phyloP scores from a whole-genome alignment of 352 stramenopile species.

The Pythium pyrilobum region DNA sequence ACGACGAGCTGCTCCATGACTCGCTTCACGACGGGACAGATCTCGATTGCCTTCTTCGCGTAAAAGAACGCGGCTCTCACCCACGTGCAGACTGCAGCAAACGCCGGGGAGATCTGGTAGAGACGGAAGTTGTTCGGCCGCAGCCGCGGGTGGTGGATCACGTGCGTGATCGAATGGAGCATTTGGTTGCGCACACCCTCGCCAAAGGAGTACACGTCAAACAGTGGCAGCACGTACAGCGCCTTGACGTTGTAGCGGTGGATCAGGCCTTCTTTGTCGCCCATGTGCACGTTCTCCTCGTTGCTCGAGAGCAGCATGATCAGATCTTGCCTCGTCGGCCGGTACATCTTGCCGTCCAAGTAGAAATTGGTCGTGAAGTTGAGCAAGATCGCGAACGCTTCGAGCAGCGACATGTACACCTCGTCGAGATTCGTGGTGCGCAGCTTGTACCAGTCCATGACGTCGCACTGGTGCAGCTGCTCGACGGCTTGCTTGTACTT shows the following conservation, averaged over 20 bases:
- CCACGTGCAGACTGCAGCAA: slow-evolving; percentile 58
- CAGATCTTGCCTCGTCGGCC: slow-evolving; percentile 52
- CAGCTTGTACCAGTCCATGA: slow-evolving; percentile 75
- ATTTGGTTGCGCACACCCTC: slow-evolving; percentile 55
- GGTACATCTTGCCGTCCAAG: slow-evolving; percentile 31
- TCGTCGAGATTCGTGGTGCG: slow-evolving; percentile 55
- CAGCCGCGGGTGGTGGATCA: slow-evolving; percentile 70
- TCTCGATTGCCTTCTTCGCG: slow-evolving; percentile 58
- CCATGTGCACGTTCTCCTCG: slow-evolving; percentile 77
- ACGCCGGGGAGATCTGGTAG: slow-evolving; percentile 52
- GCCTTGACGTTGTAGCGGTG: slow-evolving; percentile 76
- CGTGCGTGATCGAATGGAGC: slow-evolving; percentile 52
- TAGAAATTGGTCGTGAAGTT: slow-evolving; percentile 74
- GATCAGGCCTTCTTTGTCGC: slow-evolving; percentile 74
- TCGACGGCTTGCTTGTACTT: slow-evolving; percentile 67
- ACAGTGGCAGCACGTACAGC: slow-evolving; percentile 72
- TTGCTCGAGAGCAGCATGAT: slow-evolving; percentile 65
- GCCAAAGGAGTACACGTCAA: slow-evolving; percentile 76
- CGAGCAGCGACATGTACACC: slow-evolving; percentile 51
- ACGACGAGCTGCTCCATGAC: slow-evolving; percentile 50
- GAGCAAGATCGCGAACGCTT: slow-evolving; percentile 61
- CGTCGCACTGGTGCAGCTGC: slow-evolving; percentile 33
- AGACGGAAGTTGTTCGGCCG: slow-evolving; percentile 60
- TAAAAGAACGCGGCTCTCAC: slow-evolving; percentile 72
- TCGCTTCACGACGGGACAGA: slow-evolving; percentile 53